phyloP scores from a whole-genome alignment of 345 rosid genomes.

The Salix suchowensis region DNA sequence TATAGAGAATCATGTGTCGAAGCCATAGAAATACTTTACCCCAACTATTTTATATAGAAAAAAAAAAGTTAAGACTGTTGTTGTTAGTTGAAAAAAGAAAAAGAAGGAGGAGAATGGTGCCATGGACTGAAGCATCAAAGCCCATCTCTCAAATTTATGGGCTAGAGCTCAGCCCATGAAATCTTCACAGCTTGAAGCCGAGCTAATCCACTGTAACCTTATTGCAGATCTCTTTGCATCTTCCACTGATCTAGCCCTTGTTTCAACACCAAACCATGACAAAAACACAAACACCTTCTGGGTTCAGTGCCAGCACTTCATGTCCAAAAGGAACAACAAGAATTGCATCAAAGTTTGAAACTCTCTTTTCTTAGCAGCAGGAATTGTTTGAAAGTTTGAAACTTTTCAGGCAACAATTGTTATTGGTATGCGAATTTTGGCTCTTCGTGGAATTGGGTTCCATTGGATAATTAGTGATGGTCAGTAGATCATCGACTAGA shows the following conservation, averaged over 20 bases:
- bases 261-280: background rate
- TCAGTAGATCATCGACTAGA: slow-evolving; percentile 46
- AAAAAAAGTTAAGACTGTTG: too few relatives aligned
- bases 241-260: background rate
- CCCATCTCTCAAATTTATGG: background rate
- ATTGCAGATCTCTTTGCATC: background rate
- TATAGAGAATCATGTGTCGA: too few relatives aligned
- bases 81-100: too few relatives aligned
- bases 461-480: background rate
- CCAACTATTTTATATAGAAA: too few relatives aligned
- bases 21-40: too few relatives aligned
- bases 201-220: background rate
- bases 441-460: background rate
- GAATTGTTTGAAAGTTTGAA: background rate
- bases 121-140: background rate
- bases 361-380: background rate
- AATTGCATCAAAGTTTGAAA: background rate
- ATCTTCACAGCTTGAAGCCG: background rate
- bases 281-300: background rate
- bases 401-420: background rate
- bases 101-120: background rate
- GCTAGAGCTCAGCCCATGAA: background rate
- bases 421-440: background rate
- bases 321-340: background rate
- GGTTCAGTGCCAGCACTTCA: background rate